Evolutionary conservation across 2,329 filamentous ascomycete species (phyloP).

Genomic region (Aspergillus thermomutatus): DNA sequence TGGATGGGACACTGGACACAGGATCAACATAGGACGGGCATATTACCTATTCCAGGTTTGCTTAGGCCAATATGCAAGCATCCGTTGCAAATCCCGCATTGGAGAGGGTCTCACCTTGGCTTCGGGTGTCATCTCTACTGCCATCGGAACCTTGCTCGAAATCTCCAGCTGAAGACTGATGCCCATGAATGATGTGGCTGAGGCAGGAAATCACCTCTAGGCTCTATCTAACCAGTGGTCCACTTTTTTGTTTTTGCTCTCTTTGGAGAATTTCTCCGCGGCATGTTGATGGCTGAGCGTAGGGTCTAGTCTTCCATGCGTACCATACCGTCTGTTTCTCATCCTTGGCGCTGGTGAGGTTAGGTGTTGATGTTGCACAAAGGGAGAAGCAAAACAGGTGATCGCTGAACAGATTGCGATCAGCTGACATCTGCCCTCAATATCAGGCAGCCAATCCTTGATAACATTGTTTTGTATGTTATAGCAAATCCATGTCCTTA

Average conservation of each 20-base stretch:
- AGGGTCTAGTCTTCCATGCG: neutral
- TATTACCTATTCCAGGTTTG: neutral
- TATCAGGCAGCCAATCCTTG: neutral
- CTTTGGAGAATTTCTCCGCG: neutral
- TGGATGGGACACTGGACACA: neutral
- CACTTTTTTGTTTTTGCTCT: neutral
- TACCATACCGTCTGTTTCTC: neutral
- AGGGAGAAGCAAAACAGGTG: neutral
- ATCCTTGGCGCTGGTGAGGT: neutral
- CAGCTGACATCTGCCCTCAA: slow-evolving; percentile 1
- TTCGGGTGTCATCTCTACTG: slow-evolving; percentile 9
- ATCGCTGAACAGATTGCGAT: neutral
- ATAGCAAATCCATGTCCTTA: neutral
- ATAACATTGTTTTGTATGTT: neutral
- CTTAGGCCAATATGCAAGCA: slow-evolving; percentile 22
- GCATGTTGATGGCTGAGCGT: neutral
- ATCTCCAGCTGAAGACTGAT: neutral
- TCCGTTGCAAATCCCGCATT: slow-evolving; percentile 29
- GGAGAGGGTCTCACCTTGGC: slow-evolving; percentile 15
- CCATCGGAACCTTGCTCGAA: neutral
- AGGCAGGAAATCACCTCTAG: neutral
- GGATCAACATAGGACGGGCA: neutral
- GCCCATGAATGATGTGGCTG: slow-evolving; percentile 2
- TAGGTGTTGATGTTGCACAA: slow-evolving; percentile 2
- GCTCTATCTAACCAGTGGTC: neutral